phyloP scores from a whole-genome alignment of 164 flowering plant species.

The Malania oleifera region DNA sequence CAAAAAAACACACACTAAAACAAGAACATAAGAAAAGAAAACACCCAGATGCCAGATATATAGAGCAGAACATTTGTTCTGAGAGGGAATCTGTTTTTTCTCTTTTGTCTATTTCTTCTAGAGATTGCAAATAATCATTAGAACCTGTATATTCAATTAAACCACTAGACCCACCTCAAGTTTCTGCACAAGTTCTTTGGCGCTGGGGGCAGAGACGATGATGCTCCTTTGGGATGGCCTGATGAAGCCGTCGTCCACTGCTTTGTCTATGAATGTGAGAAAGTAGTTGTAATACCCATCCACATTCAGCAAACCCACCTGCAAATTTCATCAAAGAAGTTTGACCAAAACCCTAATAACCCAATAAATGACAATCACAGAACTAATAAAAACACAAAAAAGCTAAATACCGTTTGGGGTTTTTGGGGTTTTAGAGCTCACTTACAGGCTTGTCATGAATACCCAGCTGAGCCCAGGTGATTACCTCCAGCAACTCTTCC shows the following conservation, averaged over 20 bases:
- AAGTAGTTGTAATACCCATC: constrained; percentile 28
- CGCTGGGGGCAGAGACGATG: constrained; percentile 26
- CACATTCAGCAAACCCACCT: constrained; percentile 31
- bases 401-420: not conserved
- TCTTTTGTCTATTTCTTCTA: constrained; percentile 1
- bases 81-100: not conserved
- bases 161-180: constrained; percentile 30
- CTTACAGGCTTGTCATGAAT: constrained; percentile 33
- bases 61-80: too few species aligned
- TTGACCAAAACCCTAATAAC: too few species aligned
- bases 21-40: not conserved
- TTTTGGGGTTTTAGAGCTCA: not conserved
- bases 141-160: too few species aligned
- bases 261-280: constrained; percentile 26
- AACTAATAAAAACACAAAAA: not conserved
- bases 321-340: too few species aligned
- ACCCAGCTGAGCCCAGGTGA: constrained; percentile 35
- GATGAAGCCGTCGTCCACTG: constrained; percentile 30
- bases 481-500: constrained; percentile 34
- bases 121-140: too few species aligned
- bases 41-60: constrained; percentile 2
- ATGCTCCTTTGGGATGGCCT: constrained; percentile 22
- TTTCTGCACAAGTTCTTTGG: constrained; percentile 24
- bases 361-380: not conserved
- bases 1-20: too few species aligned